These are phyloP conservation scores for Eragrostis nindensis DNA, from an alignment of 176 grass and related monocot genomes.

Conservation along the genomic window DNA sequence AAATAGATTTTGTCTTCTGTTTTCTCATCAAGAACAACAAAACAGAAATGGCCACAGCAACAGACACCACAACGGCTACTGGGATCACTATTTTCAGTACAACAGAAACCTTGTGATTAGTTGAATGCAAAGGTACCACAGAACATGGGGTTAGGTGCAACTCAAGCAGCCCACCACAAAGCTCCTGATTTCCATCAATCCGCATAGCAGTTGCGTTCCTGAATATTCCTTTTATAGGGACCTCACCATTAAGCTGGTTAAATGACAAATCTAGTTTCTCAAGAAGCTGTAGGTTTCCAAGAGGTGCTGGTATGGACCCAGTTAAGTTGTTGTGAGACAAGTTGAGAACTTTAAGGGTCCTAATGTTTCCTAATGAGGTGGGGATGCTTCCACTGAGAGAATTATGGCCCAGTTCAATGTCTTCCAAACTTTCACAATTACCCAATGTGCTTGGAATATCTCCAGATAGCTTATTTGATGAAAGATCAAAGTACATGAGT, in stretches of 20 bases:
- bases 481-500: conserved; percentile 6
- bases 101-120: not conserved
- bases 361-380: not conserved
- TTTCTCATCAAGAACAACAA: not conserved
- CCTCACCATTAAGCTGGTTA: conserved; percentile 34
- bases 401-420: conserved; percentile 6
- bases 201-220: not conserved
- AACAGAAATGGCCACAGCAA: not conserved
- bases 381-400: conserved; percentile 36
- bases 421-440: conserved; percentile 27
- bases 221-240: conserved; percentile 35
- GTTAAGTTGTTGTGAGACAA: conserved; percentile 34
- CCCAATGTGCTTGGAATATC: conserved; percentile 35
- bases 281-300: not conserved
- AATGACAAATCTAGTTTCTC: conserved; percentile 28
- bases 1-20: not conserved
- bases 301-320: not conserved
- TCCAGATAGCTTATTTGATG: conserved; percentile 20
- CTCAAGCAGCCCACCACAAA: conserved; percentile 14
- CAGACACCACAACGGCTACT: not conserved
- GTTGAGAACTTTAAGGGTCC: not conserved
- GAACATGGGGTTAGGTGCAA: not conserved
- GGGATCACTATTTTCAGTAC: not conserved
- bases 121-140: not conserved
- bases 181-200: conserved; percentile 26